phyloP scores from a whole-genome alignment of 1,284 basidiomycete species.

The Xanthoconium separans region DNA sequence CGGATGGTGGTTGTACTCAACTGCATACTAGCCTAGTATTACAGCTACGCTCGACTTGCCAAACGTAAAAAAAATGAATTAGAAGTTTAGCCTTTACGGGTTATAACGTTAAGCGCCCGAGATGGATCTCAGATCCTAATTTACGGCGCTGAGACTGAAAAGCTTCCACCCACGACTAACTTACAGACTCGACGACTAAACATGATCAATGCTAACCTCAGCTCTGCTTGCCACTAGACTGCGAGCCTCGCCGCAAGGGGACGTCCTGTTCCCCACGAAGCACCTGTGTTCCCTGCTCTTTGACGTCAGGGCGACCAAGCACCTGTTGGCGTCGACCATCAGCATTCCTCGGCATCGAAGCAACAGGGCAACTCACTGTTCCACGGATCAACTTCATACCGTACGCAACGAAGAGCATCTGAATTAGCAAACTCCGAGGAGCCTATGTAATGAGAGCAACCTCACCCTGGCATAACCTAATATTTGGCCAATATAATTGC shows the following conservation, averaged over 20 bases:
- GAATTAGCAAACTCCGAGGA: slow-evolving; percentile 7
- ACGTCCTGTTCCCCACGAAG: slow-evolving; percentile 40
- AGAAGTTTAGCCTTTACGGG: slow-evolving; percentile 22
- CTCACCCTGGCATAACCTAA: slow-evolving; percentile 35
- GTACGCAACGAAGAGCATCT: not conserved
- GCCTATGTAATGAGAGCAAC: not conserved
- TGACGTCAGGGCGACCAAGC: slow-evolving; percentile 35
- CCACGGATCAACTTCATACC: slow-evolving; percentile 42
- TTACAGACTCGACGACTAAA: not conserved
- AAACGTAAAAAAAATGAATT: slow-evolving; percentile 9
- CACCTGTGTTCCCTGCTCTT: slow-evolving; percentile 49
- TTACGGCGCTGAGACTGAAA: too few species aligned
- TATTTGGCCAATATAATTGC: not conserved
- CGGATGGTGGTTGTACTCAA: too few species aligned
- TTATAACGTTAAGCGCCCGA: not conserved
- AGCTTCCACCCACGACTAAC: too few species aligned
- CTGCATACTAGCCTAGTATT: too few species aligned
- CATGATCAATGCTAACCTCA: not conserved
- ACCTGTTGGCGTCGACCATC: slow-evolving; percentile 16
- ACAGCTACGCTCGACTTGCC: not conserved
- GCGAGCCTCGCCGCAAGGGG: slow-evolving; percentile 27
- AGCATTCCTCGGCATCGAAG: not conserved
- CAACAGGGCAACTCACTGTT: slow-evolving; percentile 35
- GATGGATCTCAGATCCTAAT: slow-evolving; percentile 20
- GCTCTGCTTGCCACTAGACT: slow-evolving; percentile 14